Conservation (phyloP, 2,329 filamentous ascomycete species). For the Polytolypa hystricis region DNA sequence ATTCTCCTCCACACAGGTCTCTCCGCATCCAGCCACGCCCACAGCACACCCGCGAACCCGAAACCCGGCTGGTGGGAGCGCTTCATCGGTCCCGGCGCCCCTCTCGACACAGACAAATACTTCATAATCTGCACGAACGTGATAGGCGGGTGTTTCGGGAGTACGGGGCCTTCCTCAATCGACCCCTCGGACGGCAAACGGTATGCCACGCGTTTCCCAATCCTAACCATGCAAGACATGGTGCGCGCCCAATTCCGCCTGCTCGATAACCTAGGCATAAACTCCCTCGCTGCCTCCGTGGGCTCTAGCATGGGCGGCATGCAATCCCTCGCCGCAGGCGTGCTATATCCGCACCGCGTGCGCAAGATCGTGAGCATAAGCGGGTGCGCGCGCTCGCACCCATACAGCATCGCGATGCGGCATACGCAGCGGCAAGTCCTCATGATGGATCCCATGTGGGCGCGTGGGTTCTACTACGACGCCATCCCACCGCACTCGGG, state of each 20-base stretch:
- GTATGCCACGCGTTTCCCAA: slow-evolving; percentile 91
- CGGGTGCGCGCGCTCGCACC: slow-evolving; percentile 86
- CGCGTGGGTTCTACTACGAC: slow-evolving; percentile 86
- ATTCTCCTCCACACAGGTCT: slow-evolving; percentile 89
- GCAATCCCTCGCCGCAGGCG: slow-evolving; percentile 83
- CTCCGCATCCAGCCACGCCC: slow-evolving; percentile 93
- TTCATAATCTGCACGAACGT: slow-evolving; percentile 95
- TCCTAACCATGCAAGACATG: slow-evolving; percentile 95
- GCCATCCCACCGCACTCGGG: slow-evolving; percentile 81
- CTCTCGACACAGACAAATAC: slow-evolving; percentile 83
- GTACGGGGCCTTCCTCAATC: slow-evolving; percentile 76
- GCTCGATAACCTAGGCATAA: slow-evolving; percentile 65
- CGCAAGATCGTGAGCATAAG: slow-evolving; percentile 77
- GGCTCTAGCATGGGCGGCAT: slow-evolving; percentile 98
- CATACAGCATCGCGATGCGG: slow-evolving; percentile 97
- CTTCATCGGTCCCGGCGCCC: slow-evolving; percentile 81
- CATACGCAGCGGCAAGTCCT: slow-evolving; percentile 95
- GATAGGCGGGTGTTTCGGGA: slow-evolving; percentile 89
- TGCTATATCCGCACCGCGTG: slow-evolving; percentile 71
- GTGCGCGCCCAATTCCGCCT: slow-evolving; percentile 88
- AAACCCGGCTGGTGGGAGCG: slow-evolving; percentile 98
- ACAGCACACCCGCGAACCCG: slow-evolving; percentile 75
- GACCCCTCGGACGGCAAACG: slow-evolving; percentile 79
- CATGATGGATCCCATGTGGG: slow-evolving; percentile 99
- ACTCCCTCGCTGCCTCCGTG: slow-evolving; percentile 78